Conservation (phyloP, 1,284 basidiomycete genomes). For the Tetrapyrgos nigripes region DNA sequence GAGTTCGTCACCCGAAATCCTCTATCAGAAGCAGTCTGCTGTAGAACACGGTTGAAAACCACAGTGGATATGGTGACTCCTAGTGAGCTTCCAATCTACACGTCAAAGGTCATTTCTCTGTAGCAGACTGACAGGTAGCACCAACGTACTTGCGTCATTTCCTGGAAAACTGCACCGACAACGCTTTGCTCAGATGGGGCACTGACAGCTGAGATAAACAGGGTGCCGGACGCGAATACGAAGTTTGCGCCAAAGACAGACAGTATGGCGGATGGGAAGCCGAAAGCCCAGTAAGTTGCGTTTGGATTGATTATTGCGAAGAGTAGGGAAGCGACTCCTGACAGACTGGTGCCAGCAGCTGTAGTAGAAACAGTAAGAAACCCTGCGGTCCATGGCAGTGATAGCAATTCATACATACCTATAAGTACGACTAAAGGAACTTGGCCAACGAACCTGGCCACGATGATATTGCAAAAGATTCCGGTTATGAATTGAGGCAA, state of each 20-base stretch:
- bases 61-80: conserved; percentile 81
- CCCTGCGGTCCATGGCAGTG: neutral
- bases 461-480: conserved; percentile 70
- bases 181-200: conserved; percentile 79
- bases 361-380: neutral
- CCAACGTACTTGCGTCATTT: conserved; percentile 65
- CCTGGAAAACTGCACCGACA: conserved; percentile 78
- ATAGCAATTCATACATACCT: conserved; percentile 42
- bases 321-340: conserved; percentile 68
- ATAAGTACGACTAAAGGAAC: conserved; percentile 63
- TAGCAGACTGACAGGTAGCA: conserved; percentile 7
- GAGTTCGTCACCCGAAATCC: conserved; percentile 35
- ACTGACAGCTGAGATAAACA: conserved; percentile 79
- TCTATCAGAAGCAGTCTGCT: conserved; percentile 31
- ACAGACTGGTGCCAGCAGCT: conserved; percentile 64
- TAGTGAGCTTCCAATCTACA: conserved; percentile 73
- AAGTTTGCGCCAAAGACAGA: conserved; percentile 83
- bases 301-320: conserved; percentile 72
- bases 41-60: conserved; percentile 64
- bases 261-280: conserved; percentile 79
- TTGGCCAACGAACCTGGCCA: conserved; percentile 64
- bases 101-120: neutral
- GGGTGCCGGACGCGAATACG: conserved; percentile 73
- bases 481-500: conserved; percentile 81
- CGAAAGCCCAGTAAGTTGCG: conserved; percentile 78